Evolutionary conservation across 208 protist genomes (phyloP), one percentile per base, ranked within the genome.

Genomic region (Tritrichomonas foetus): DNA sequence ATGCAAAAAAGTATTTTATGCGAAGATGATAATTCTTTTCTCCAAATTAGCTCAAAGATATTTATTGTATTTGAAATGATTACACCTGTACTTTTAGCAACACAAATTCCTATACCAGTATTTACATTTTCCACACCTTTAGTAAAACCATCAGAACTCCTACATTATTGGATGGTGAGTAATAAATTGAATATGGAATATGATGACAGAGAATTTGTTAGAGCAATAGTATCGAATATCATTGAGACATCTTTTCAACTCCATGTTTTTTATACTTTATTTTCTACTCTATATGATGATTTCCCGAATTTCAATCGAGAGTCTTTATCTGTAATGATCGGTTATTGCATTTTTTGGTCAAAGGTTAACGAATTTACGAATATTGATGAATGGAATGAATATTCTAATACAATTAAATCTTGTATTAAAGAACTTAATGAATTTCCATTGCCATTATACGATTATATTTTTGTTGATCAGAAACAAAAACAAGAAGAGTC

Each of bases 31-130:
- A 30, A 82, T 1, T 47, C 11, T 50, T 82, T 82, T 8, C 50
- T 82, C 14, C 44, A 16, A 16, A 82, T 82, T 82, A 3, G 14
- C 30, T 30, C 33, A 50, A 82, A 82, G 3, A 41, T 39, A 50
- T 47, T 41, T 82, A 30, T 82, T 20, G 41, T 82, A 50, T 82
- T 82, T 41, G 74, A 82, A 82, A 39, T 82, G 30, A 82, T 82
- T 33, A 82, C 74, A 82, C 41, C 74, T 8, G 50, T 82, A 20
- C 9, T 41, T 8, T 50, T 20, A 50, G 16, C 74, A 30, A 39
- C 30, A 50, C 50, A n/a, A 50, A 82, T 82, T 50, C 33, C 74
- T n/a, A 82, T 82, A 11, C 74, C 74, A 53, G 50, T 82, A 11
- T 47, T 82, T 30, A 47, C 74, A 30, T 82, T 82, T 27, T 47